Conservation (phyloP, 768 basidiomycete genomes). For the Kwoniella mangroviensis region DNA sequence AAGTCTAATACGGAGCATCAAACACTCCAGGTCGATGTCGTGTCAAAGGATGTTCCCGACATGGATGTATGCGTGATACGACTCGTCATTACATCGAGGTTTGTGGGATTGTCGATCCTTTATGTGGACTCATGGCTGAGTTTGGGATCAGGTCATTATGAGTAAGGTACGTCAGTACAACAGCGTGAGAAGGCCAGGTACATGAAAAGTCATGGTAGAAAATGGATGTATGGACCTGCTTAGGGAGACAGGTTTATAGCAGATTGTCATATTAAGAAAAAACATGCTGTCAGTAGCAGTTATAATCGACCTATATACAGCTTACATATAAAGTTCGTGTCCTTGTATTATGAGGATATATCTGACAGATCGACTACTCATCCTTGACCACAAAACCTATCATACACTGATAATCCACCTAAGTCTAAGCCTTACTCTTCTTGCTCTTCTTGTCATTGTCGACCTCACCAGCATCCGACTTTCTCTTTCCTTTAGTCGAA, state of each 20-base stretch:
- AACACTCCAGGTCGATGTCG: background rate
- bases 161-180: background rate
- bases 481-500: constrained; percentile 24
- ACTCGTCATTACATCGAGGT: background rate
- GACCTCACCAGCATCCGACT: constrained; percentile 10
- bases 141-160: background rate
- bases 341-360: no score
- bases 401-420: no score
- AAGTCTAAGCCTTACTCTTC: background rate
- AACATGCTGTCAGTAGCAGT: background rate
- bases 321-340: background rate
- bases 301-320: background rate
- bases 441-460: background rate
- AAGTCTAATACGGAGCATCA: background rate
- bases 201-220: background rate
- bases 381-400: no score
- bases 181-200: background rate
- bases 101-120: background rate
- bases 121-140: background rate
- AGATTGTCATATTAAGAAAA: no score
- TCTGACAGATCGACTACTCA: background rate
- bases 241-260: no score
- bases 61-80: background rate
- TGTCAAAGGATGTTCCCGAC: background rate
- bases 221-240: no score